Evolutionary conservation across 805 yeast genomes (phyloP).

Genomic region (Wickerhamomyces alni): DNA sequence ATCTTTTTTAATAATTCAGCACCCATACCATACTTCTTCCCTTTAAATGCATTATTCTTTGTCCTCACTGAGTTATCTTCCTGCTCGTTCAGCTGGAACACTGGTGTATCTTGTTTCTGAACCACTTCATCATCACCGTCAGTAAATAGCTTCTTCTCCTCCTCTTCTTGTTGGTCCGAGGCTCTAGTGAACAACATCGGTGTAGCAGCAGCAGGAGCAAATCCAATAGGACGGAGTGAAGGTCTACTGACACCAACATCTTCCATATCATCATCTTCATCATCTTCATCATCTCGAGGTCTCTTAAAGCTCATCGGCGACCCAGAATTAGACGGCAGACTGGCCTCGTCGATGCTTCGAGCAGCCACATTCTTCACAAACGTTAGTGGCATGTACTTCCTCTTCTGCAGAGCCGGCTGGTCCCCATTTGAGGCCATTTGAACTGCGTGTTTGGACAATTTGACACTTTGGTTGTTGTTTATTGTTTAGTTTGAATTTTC

Average conservation of each 20-base stretch:
- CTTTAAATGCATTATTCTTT: slow-evolving; percentile 11
- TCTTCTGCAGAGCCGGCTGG: neutral
- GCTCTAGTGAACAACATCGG: slow-evolving; percentile 3
- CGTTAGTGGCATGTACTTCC: slow-evolving; percentile 6
- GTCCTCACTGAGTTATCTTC: neutral
- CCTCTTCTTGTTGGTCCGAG: neutral
- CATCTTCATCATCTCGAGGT: slow-evolving; percentile 4
- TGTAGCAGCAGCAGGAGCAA: slow-evolving; percentile 1
- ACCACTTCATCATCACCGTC: too few species aligned
- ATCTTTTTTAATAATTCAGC: slow-evolving; percentile 69
- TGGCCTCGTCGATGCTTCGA: slow-evolving; percentile 2
- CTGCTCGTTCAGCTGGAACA: slow-evolving; percentile 15
- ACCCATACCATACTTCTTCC: slow-evolving; percentile 70
- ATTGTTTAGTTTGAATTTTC: too few species aligned
- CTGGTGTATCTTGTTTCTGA: too few species aligned
- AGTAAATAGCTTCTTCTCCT: too few species aligned
- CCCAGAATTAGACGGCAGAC: neutral
- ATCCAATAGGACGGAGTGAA: slow-evolving; percentile 1
- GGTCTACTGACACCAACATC: slow-evolving; percentile 15
- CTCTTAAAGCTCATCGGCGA: slow-evolving; percentile 2
- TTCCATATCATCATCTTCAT: slow-evolving; percentile 15
- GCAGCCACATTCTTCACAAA: slow-evolving; percentile 8
- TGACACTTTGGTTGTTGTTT: too few species aligned
- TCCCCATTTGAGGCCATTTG: neutral
- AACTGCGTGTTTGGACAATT: neutral